Percentiles rank a stretch among this genome's conserved stretches.
Evolutionary conservation across 192 early-diverging fungal genomes (phyloP).

Genomic region (Podila epigama): DNA sequence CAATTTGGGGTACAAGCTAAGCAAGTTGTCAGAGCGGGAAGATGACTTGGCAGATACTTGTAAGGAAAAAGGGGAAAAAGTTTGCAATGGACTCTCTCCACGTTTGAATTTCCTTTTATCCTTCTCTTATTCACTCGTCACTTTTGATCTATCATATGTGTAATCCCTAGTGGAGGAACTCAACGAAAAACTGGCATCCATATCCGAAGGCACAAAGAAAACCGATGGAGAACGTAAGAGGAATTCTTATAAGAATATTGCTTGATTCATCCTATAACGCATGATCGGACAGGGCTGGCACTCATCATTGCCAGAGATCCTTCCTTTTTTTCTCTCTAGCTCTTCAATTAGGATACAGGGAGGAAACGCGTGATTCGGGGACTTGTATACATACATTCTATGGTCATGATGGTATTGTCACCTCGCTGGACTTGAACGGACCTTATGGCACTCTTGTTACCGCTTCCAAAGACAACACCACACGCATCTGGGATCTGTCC

Average conservation of each 20-base stretch:
- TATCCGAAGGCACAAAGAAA: conserved; percentile 39
- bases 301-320: not conserved
- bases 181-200: conserved; percentile 50
- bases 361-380: conserved; percentile 42
- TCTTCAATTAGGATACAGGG: conserved; percentile 34
- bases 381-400: conserved; percentile 56
- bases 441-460: conserved; percentile 64
- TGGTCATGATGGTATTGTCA: conserved; percentile 70
- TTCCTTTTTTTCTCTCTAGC: conserved; percentile 6
- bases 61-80: conserved; percentile 11
- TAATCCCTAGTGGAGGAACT: conserved; percentile 57
- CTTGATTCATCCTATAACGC: not conserved
- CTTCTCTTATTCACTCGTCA: too few species aligned
- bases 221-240: conserved; percentile 31
- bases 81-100: not conserved
- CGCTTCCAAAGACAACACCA: conserved; percentile 72
- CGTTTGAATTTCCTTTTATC: too few species aligned
- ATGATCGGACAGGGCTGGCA: too few species aligned
- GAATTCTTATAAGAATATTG: not conserved
- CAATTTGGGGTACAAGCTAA: conserved; percentile 48
- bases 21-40: conserved; percentile 55
- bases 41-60: conserved; percentile 50
- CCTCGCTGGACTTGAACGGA: conserved; percentile 67
- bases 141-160: too few species aligned
- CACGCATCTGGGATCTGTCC: conserved; percentile 74